Percentiles rank a stretch among this genome's conserved stretches.
These are phyloP conservation scores for Beverwykella pulmonaria DNA, from an alignment of 495 filamentous ascomycete genomes.

Conservation along the genomic window DNA sequence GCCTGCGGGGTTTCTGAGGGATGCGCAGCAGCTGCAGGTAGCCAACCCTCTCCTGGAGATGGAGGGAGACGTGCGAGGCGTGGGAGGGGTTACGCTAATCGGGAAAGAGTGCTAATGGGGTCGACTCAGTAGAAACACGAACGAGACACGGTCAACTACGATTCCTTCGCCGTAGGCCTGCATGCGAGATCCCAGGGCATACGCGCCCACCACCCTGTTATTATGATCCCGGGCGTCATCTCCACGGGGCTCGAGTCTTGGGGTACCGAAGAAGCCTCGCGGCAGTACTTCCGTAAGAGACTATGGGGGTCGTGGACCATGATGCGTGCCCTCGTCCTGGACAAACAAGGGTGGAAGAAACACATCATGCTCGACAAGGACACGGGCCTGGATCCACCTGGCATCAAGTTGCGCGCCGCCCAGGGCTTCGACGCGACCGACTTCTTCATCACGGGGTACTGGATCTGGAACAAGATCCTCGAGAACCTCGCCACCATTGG, in stretches of 20 bases:
- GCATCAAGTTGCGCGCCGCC: constrained; percentile 88
- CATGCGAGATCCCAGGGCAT: constrained; percentile 82
- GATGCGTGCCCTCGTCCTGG: constrained; percentile 91
- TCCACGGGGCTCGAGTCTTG: constrained; percentile 96
- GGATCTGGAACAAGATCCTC: constrained; percentile 99
- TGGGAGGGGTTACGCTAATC: too few species aligned
- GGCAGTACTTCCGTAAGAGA: constrained; percentile 88
- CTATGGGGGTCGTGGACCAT: constrained; percentile 98
- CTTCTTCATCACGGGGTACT: constrained; percentile 90
- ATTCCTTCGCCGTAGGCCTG: constrained; percentile 87
- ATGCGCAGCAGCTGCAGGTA: constrained; percentile 83
- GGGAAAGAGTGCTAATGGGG: constrained; percentile 35
- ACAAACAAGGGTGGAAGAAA: constrained; percentile 91
- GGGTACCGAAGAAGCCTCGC: constrained; percentile 79
- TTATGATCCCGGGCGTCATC: constrained; percentile 97
- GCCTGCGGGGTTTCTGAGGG: constrained; percentile 76
- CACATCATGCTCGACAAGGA: constrained; percentile 95
- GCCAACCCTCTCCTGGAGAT: constrained; percentile 11
- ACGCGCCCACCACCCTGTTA: constrained; percentile 79
- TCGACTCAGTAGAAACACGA: constrained; percentile 65
- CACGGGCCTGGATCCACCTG: constrained; percentile 89
- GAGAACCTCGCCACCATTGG: constrained; percentile 95
- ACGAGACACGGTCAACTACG: constrained; percentile 83
- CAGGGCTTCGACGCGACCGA: constrained; percentile 99
- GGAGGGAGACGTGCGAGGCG: neutral